Conservation (phyloP, 1,139 yeast genomes). For the Fermentozyma sake region DNA sequence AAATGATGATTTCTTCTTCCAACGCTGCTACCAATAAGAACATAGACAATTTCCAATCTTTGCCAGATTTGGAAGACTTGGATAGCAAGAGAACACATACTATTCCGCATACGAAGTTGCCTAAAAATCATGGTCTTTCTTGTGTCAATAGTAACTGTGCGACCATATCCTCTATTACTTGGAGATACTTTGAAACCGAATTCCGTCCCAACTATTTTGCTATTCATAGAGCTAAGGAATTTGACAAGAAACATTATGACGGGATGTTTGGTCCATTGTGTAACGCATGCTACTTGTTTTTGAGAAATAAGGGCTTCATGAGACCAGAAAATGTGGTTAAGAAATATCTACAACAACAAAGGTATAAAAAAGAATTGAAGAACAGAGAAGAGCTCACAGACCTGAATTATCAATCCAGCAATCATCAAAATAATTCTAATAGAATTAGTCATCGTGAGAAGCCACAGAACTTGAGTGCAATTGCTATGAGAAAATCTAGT, state of each 20-base stretch:
- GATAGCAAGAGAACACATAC: conserved; percentile 45
- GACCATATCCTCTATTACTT: conserved; percentile 36
- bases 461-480: conserved; percentile 13
- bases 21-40: conserved; percentile 9
- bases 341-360: conserved; percentile 44
- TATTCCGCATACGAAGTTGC: conserved; percentile 35
- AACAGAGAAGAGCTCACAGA: conserved; percentile 22
- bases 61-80: conserved; percentile 44
- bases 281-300: conserved; percentile 46
- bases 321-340: conserved; percentile 47
- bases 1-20: conserved; percentile 1
- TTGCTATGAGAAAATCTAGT: conserved; percentile 16
- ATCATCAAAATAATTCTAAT: conserved; percentile 1
- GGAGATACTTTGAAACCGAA: conserved; percentile 46
- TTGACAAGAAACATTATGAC: conserved; percentile 39
- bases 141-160: conserved; percentile 45
- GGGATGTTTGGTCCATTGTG: conserved; percentile 52
- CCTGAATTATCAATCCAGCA: conserved; percentile 1
- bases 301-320: conserved; percentile 49
- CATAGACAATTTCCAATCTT: conserved; percentile 28
- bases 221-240: conserved; percentile 35
- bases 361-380: conserved; percentile 34
- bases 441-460: too few relatives aligned
- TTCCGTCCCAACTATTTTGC: conserved; percentile 37
- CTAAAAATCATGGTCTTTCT: conserved; percentile 36